A percentile compares a stretch with the other conserved stretches of the same genome.
Conservation (phyloP, 2,329 filamentous ascomycete species). For the Penicillium vulpinum region DNA sequence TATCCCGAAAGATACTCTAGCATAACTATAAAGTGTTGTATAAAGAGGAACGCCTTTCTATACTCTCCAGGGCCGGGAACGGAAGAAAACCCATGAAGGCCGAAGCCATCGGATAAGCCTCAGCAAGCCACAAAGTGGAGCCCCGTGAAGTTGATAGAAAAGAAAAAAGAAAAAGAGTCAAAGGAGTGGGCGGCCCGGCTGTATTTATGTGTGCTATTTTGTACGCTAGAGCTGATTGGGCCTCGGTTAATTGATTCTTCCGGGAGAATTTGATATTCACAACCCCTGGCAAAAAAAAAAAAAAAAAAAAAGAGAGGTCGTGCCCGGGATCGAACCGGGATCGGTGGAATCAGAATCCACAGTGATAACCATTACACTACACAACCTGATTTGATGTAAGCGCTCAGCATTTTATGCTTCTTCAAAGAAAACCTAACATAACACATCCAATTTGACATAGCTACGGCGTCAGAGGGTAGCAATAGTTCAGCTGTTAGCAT, state of each 20-base stretch:
- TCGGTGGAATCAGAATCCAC: conserved; percentile 2
- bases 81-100: conserved; percentile 21
- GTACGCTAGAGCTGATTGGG: conserved; percentile 11
- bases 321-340: conserved; percentile 15
- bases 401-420: background rate
- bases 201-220: conserved; percentile 1
- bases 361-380: conserved; percentile 2
- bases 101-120: conserved; percentile 19
- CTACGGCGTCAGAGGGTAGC: no score
- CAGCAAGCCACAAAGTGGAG: conserved; percentile 25
- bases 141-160: conserved; percentile 19
- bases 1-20: conserved; percentile 8
- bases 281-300: background rate
- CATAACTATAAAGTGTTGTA: conserved; percentile 17
- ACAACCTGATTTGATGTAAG: background rate
- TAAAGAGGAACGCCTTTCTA: conserved; percentile 18
- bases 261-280: background rate
- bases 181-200: background rate
- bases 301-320: conserved; percentile 1
- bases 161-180: conserved; percentile 10
- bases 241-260: background rate
- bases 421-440: no score
- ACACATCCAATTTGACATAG: background rate
- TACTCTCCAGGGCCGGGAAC: conserved; percentile 25
- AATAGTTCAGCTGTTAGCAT: no score